Percentiles rank a stretch among this genome's conserved stretches.
These are phyloP conservation scores for Flaveria sonorensis DNA, from an alignment of 129 eudicot species.

Conservation along the genomic window DNA sequence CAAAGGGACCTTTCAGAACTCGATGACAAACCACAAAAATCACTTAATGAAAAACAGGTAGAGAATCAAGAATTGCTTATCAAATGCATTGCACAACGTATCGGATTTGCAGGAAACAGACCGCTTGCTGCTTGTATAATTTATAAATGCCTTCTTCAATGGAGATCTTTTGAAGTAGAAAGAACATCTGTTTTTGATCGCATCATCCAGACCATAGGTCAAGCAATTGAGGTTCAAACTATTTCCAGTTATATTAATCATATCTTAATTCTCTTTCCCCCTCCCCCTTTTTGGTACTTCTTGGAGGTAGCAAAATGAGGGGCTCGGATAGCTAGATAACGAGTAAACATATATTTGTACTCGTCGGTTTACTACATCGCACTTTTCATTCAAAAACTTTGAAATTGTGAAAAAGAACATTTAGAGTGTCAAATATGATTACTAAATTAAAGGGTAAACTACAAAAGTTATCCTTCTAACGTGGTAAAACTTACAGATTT, in stretches of 20 bases:
- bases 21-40: constrained; percentile 91
- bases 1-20: constrained; percentile 59
- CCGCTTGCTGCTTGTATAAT: constrained; percentile 92
- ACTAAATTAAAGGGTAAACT: not conserved
- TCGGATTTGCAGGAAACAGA: constrained; percentile 79
- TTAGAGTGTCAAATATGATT: not conserved
- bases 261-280: not conserved
- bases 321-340: not conserved
- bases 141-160: constrained; percentile 87
- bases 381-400: not conserved
- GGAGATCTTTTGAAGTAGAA: constrained; percentile 99
- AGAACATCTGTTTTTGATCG: constrained; percentile 84
- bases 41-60: constrained; percentile 91
- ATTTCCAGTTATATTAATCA: constrained; percentile 9
- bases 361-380: not conserved
- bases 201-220: constrained; percentile 90
- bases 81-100: constrained; percentile 66
- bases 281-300: not conserved
- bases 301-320: not conserved
- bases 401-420: not conserved
- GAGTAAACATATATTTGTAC: not conserved
- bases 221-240: constrained; percentile 80
- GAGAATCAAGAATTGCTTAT: constrained; percentile 88
- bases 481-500: not conserved
- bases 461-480: not conserved